Percentiles rank a stretch among this genome's conserved stretches.
phyloP scores from a whole-genome alignment of 148 eudicot species.

The Camellia granthamiana region DNA sequence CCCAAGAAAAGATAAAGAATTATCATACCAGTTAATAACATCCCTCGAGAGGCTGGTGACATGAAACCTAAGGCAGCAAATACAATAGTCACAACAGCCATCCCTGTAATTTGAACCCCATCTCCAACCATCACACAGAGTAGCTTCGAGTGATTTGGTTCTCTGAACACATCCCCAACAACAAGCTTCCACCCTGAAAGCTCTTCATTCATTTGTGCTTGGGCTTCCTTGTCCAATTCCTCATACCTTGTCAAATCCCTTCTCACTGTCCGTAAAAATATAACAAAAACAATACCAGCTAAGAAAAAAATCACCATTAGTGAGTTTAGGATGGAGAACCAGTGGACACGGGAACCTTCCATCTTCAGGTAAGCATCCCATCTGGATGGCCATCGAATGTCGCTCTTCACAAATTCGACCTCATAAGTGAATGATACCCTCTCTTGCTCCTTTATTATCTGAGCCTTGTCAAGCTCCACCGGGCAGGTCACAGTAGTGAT shows the following conservation, averaged over 20 bases:
- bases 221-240: slow-evolving; percentile 64
- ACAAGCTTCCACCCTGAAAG: slow-evolving; percentile 78
- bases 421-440: slow-evolving; percentile 57
- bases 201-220: slow-evolving; percentile 72
- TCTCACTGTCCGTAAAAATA: slow-evolving; percentile 59
- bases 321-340: slow-evolving; percentile 60
- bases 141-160: slow-evolving; percentile 45
- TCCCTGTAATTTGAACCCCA: slow-evolving; percentile 59
- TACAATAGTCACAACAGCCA: slow-evolving; percentile 58
- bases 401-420: slow-evolving; percentile 64
- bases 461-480: slow-evolving; percentile 43
- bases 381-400: slow-evolving; percentile 60
- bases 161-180: slow-evolving; percentile 69
- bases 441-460: slow-evolving; percentile 49
- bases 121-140: slow-evolving; percentile 71
- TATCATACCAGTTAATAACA: slow-evolving; percentile 59
- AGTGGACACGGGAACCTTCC: slow-evolving; percentile 63
- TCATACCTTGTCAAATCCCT: slow-evolving; percentile 62
- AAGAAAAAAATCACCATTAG: slow-evolving; percentile 63
- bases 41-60: slow-evolving; percentile 72
- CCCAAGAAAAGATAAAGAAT: slow-evolving; percentile 54
- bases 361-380: slow-evolving; percentile 72
- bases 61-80: slow-evolving; percentile 65
- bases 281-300: slow-evolving; percentile 64
- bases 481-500: slow-evolving; percentile 49